Evolutionary conservation across 331 rosid genomes (phyloP).

Genomic region (Quercus lobata): DNA sequence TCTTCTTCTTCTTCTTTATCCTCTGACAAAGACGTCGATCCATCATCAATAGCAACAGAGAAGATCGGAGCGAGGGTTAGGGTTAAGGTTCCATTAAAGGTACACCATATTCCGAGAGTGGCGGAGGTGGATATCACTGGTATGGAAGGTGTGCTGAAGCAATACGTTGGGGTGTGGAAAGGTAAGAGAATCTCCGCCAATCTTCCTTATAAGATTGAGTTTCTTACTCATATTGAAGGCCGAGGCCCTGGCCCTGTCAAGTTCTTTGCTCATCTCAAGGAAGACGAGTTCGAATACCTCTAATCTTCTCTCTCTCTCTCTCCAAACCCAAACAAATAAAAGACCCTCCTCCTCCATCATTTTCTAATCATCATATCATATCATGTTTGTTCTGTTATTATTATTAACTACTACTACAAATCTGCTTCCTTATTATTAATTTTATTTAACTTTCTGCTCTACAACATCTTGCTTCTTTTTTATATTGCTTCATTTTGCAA

Average conservation of each 20-base stretch:
- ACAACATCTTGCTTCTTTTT: too few species aligned
- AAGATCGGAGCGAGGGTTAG: constrained; percentile 75
- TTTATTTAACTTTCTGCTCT: too few species aligned
- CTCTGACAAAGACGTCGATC: constrained; percentile 8
- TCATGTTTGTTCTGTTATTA: too few species aligned
- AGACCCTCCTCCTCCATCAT: too few species aligned
- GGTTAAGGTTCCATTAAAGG: constrained; percentile 81
- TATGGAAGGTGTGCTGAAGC: constrained; percentile 79
- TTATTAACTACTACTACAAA: too few species aligned
- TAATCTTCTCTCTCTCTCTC: not conserved
- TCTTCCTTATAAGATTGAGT: constrained; percentile 81
- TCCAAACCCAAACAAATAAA: too few species aligned
- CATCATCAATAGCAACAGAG: not conserved
- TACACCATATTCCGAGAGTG: constrained; percentile 75
- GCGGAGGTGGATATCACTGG: constrained; percentile 69
- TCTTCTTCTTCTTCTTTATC: constrained; percentile 24
- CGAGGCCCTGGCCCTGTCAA: constrained; percentile 85
- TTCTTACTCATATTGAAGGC: constrained; percentile 54
- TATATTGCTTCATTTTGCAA: not conserved
- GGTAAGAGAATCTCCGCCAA: constrained; percentile 89
- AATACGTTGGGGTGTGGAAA: constrained; percentile 78
- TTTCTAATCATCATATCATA: too few species aligned
- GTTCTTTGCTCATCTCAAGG: constrained; percentile 88
- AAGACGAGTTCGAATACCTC: constrained; percentile 76
- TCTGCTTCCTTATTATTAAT: too few species aligned